Conservation (phyloP, 176 grass and related monocot genomes). For the Oryza punctata region DNA sequence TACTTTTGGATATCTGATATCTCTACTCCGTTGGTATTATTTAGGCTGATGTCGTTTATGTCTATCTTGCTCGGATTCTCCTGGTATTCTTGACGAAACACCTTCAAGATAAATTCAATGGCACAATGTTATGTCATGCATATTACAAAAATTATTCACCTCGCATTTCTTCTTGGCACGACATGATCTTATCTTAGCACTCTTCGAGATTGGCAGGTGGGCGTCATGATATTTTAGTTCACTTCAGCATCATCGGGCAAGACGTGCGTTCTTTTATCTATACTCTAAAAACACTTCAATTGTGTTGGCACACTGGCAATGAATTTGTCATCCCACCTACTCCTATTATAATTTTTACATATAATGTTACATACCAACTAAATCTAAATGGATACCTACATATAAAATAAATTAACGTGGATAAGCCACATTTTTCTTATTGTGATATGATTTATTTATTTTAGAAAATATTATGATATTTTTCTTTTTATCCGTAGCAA, state of each 20-base stretch:
- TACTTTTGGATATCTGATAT: not conserved
- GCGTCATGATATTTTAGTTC: constrained; percentile 99
- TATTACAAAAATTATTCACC: not conserved
- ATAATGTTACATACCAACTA: no score
- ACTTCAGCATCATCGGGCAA: constrained; percentile 95
- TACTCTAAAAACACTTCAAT: no score
- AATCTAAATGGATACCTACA: no score
- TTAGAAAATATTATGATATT: no score
- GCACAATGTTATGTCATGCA: constrained; percentile 62
- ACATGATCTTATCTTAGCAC: not conserved
- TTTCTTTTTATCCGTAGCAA: no score
- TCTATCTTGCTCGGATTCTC: constrained; percentile 56
- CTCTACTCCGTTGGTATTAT: not conserved
- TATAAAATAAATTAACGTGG: no score
- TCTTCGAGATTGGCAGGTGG: constrained; percentile 49
- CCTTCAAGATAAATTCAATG: constrained; percentile 76
- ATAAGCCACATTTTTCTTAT: no score
- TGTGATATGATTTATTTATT: no score
- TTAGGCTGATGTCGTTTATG: constrained; percentile 31
- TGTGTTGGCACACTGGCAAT: no score
- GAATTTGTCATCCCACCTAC: no score
- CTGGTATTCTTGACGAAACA: constrained; percentile 81
- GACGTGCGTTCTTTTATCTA: constrained; percentile 71
- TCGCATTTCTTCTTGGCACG: not conserved
- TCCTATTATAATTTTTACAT: no score